Conservation (phyloP, 169 alveolate genomes). For the Cryptosporidium tyzzeri region DNA sequence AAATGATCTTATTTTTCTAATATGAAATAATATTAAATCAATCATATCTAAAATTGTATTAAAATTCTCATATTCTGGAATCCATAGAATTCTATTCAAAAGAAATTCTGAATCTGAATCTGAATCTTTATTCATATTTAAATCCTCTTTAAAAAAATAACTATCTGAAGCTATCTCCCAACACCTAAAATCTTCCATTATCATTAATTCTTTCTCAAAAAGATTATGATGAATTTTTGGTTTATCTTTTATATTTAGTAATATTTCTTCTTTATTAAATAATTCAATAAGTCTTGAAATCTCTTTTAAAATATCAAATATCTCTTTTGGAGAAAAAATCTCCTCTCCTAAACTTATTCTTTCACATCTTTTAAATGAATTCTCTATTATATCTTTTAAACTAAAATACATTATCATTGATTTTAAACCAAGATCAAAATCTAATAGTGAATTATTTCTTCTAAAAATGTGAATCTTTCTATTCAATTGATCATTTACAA, state of each 20-base stretch:
- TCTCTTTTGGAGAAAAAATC: conserved; percentile 1
- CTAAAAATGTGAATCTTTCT: not conserved
- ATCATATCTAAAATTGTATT: conserved; percentile 31
- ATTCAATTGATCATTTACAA: not conserved
- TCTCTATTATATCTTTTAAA: not conserved
- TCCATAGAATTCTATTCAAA: not conserved
- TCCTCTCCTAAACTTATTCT: not conserved
- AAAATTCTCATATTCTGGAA: conserved; percentile 39
- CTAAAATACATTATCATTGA: not conserved
- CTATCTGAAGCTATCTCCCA: conserved; percentile 13
- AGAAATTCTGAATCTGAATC: not conserved
- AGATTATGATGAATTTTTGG: conserved; percentile 11
- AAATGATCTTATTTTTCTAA: not conserved
- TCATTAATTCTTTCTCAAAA: conserved; percentile 36
- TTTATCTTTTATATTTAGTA: not conserved
- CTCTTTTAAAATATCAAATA: not conserved
- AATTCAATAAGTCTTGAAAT: not conserved
- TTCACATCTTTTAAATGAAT: not conserved
- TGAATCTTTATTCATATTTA: not conserved
- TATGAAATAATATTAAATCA: not conserved
- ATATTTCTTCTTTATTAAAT: not conserved
- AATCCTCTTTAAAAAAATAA: conserved; percentile 1
- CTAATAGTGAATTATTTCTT: not conserved
- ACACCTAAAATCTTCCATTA: conserved; percentile 23
- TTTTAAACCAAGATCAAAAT: conserved; percentile 3